A percentile compares a stretch with the other conserved stretches of the same genome.
Conservation (phyloP, 768 basidiomycete genomes). For the Suillus placidus region DNA sequence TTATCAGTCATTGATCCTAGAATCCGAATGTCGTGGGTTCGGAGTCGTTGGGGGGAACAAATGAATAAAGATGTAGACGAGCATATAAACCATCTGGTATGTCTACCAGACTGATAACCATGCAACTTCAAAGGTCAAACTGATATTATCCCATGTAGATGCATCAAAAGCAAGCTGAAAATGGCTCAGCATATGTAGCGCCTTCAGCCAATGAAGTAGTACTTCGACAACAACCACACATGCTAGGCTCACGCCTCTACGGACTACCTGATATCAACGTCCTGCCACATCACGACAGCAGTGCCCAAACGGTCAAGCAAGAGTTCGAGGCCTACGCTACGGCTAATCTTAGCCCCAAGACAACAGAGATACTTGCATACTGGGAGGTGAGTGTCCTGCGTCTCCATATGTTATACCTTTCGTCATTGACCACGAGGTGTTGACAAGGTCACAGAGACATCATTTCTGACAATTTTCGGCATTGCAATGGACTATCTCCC, state of each 20-base stretch:
- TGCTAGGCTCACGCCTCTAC: neutral
- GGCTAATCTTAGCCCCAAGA: neutral
- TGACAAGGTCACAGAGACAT: neutral
- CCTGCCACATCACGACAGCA: neutral
- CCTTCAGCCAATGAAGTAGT: neutral
- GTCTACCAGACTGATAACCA: neutral
- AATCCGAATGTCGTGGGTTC: neutral
- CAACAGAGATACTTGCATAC: neutral
- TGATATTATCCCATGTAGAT: neutral
- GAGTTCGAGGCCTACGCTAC: neutral
- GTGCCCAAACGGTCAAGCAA: neutral
- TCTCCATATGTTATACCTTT: neutral
- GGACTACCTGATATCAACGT: neutral
- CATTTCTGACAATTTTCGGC: neutral
- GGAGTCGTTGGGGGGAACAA: neutral
- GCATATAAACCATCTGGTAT: neutral
- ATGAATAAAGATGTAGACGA: neutral
- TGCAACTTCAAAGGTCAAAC: neutral
- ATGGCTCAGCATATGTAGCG: neutral
- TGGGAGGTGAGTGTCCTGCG: neutral
- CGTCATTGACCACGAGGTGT: neutral
- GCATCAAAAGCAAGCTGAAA: neutral
- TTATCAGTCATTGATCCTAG: neutral
- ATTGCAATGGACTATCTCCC: constrained; percentile 24
- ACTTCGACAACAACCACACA: neutral